Conservation (phyloP, 371 early-diverging fungal genomes). For the Lichtheimia ramosa region DNA sequence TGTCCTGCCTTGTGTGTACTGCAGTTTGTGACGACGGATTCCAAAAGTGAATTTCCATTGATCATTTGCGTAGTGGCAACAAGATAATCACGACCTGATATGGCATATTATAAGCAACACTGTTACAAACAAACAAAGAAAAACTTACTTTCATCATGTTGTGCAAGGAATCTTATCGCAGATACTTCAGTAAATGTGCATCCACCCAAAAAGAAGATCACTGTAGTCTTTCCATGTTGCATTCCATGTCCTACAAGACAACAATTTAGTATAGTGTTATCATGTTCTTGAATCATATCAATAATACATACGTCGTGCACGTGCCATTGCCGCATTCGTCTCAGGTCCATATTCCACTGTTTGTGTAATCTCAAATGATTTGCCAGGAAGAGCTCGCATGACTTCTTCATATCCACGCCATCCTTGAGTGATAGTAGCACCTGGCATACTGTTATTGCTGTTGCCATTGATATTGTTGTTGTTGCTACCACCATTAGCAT, state of each 20-base stretch:
- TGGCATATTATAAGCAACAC: neutral
- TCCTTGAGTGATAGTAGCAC: constrained; percentile 27
- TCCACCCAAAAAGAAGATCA: constrained; percentile 95
- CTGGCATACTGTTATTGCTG: constrained; percentile 5
- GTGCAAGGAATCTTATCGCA: constrained; percentile 81
- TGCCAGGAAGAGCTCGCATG: constrained; percentile 73
- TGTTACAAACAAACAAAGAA: neutral
- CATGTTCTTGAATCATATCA: neutral
- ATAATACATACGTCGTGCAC: constrained; percentile 52
- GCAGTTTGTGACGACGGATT: constrained; percentile 50
- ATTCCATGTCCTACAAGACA: constrained; percentile 34
- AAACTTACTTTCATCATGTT: constrained; percentile 68
- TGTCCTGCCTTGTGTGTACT: neutral
- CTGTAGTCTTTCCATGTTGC: constrained; percentile 69
- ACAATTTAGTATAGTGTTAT: constrained; percentile 3
- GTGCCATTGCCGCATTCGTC: constrained; percentile 48
- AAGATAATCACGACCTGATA: constrained; percentile 76
- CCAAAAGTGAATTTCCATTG: constrained; percentile 77
- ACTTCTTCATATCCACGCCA: constrained; percentile 91
- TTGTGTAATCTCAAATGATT: constrained; percentile 77
- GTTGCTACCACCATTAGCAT: constrained; percentile 4
- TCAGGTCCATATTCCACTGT: constrained; percentile 58
- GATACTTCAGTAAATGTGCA: constrained; percentile 92
- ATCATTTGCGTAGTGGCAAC: constrained; percentile 86
- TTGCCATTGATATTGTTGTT: constrained; percentile 18